Base-by-base conservation (phyloP, 352 stramenopile genomes). In the Phytophthora capsici region DNA sequence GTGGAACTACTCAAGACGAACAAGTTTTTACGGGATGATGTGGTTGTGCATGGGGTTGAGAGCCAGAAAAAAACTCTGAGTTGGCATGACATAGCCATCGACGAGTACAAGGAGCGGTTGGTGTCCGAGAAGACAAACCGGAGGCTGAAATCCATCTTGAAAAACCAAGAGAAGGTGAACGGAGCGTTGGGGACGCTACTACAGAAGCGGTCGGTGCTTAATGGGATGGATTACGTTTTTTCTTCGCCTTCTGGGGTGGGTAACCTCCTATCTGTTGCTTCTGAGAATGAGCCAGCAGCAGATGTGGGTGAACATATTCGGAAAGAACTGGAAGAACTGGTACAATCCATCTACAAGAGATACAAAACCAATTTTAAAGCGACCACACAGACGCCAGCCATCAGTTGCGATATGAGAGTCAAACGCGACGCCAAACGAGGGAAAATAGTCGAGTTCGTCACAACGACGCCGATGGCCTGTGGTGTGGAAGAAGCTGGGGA, bases 51-150 rank as follows among this genome's bases (percentile, higher is more conserved):
- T 28, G 25, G 4, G 25, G 4, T 28, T 28, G 25, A 28, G 6
- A 51, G 8, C 23, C 34, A 47, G 36, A 60, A 54, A 14, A 1
- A 28, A 9, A 57, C 44, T 0, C 5, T n/a, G 13, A 69, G 32
- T 25, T 75, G 66, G 70, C 45, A 60, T 3, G 47, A 78, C 3
- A 37, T 70, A 37, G 71, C 60, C 16, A 55, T 60, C 8, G 14
- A 26, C 1, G 51, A 78, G 32, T 70, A 72, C 19, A 51, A 38
- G 13, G 49, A 73, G n/a, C 67, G 71, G 28, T 48, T 64, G 3
- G 16, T 61, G 20, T 71, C 71, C 0, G 71, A 78, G 45, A 57
- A 68, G 30, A 73, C 48, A 1, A 78, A 78, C 38, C 61, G 66
- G 0, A 58, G 63, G 44, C 63, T 78, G 9, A 73, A 70, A 20